Evolutionary conservation across 139 green algal species (phyloP), one percentile per base, ranked within the genome.

Genomic region (Chlorella ohadii): DNA sequence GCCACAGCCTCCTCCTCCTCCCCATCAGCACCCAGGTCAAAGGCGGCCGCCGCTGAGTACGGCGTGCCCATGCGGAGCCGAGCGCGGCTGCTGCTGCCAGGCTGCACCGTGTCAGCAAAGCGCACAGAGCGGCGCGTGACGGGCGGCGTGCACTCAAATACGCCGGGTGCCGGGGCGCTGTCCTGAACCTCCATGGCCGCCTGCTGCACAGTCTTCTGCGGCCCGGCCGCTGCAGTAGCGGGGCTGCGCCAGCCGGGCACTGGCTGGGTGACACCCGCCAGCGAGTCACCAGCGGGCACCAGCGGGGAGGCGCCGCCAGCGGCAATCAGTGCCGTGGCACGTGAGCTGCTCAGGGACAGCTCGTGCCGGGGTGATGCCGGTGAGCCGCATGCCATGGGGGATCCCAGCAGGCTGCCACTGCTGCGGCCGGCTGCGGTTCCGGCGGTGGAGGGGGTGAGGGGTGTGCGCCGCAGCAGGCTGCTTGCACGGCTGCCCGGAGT

Each of bases 41-140:
- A 59, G 51, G 57, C 76, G 31, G 72, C 72, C 7, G 47, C 72
- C 1, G 34, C 27, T 13, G 76, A 82, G 76, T 82, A 56, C 5
- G 76, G 76, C 12, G 76, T 82, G 25, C 57, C 76, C 34, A 57
- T n/a, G 23, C 76, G 27, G 3, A 57, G 57, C 1, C 19, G 15
- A 2, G 17, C 76, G 38, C 65, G 34, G n/a, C 36, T 28, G 59
- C 76, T 61, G 76, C 76, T 61, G 76, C 57, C 63, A 7, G 55
- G 36, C 34, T 20, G 55, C 55, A 66, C 79, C 38, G 64, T 34
- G 25, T 28, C 79, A 28, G 64, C 79, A 79, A 85, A 85, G 25
- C 64, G 79, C 70, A 85, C 79, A 25, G 79, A 85, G 34, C 70
- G 79, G 51, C 79, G 64, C 22, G 36, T 65, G 15, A 31, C 38